phyloP scores from a whole-genome alignment of 805 yeast species.

The Candida ipomoeae region DNA sequence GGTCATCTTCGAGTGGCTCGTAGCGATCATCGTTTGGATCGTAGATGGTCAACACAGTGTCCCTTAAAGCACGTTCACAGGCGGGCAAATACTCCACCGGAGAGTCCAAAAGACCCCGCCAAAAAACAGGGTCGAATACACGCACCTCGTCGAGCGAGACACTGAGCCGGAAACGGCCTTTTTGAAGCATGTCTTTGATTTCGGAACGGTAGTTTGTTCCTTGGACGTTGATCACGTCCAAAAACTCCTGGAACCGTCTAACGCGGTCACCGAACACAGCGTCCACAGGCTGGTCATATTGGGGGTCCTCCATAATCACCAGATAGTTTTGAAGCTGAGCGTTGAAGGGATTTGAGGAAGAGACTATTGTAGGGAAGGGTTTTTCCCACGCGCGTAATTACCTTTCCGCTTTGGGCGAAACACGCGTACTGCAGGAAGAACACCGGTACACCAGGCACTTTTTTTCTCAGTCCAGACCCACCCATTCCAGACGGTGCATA shows the following conservation, averaged over 20 bases:
- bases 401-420: slow-evolving; percentile 10
- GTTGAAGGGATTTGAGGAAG: not conserved
- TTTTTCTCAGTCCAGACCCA: not conserved
- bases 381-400: slow-evolving; percentile 18
- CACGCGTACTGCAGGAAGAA: slow-evolving; percentile 1
- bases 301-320: slow-evolving; percentile 22
- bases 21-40: slow-evolving; percentile 55
- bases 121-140: slow-evolving; percentile 72
- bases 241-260: slow-evolving; percentile 82
- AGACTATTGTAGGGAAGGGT: not conserved
- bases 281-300: slow-evolving; percentile 34
- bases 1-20: slow-evolving; percentile 52
- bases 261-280: slow-evolving; percentile 74
- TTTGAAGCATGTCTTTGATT: slow-evolving; percentile 68
- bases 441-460: not conserved
- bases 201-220: slow-evolving; percentile 63
- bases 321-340: not conserved
- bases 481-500: too few relatives aligned
- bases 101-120: slow-evolving; percentile 66
- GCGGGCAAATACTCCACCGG: slow-evolving; percentile 91
- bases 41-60: slow-evolving; percentile 68
- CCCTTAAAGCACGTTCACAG: slow-evolving; percentile 79
- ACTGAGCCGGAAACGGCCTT: slow-evolving; percentile 60
- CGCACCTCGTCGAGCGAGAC: slow-evolving; percentile 85
- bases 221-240: slow-evolving; percentile 50